A percentile compares a stretch with the other conserved stretches of the same genome.
These are phyloP conservation scores for Auricularia auricula-judae DNA, from an alignment of 768 basidiomycete genomes.

Conservation along the genomic window DNA sequence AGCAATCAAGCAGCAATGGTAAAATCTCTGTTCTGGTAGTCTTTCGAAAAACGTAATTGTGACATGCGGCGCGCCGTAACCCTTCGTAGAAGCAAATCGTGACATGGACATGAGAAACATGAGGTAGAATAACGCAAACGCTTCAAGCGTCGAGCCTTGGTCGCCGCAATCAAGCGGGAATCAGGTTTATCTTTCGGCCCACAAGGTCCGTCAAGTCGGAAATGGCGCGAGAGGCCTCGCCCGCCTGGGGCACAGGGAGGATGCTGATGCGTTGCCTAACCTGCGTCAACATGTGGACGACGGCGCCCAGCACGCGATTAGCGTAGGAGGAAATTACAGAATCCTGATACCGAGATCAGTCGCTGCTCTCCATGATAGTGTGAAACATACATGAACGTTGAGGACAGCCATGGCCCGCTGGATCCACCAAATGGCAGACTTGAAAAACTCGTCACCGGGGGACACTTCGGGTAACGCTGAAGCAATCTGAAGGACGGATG, in stretches of 20 bases:
- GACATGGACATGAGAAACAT: constrained; percentile 11
- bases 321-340: constrained; percentile 75
- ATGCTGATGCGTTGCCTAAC: constrained; percentile 73
- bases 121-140: constrained; percentile 19
- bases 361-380: too few species aligned
- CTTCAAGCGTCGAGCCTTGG: background rate
- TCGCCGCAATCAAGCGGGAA: background rate
- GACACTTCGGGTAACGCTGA: constrained; percentile 64
- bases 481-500: constrained; percentile 40
- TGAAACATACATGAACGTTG: constrained; percentile 51
- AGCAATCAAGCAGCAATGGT: too few species aligned
- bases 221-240: constrained; percentile 60
- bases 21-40: background rate
- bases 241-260: constrained; percentile 49
- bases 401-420: constrained; percentile 62
- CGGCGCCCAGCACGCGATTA: constrained; percentile 68
- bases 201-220: constrained; percentile 69
- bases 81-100: background rate
- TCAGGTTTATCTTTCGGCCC: constrained; percentile 24
- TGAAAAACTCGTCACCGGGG: constrained; percentile 71
- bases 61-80: background rate
- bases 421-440: constrained; percentile 78
- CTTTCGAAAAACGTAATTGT: background rate
- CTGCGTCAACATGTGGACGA: constrained; percentile 63
- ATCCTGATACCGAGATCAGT: constrained; percentile 32